These are phyloP conservation scores for Cubamyces lactineus DNA, from an alignment of 768 basidiomycete genomes.

Conservation along the genomic window DNA sequence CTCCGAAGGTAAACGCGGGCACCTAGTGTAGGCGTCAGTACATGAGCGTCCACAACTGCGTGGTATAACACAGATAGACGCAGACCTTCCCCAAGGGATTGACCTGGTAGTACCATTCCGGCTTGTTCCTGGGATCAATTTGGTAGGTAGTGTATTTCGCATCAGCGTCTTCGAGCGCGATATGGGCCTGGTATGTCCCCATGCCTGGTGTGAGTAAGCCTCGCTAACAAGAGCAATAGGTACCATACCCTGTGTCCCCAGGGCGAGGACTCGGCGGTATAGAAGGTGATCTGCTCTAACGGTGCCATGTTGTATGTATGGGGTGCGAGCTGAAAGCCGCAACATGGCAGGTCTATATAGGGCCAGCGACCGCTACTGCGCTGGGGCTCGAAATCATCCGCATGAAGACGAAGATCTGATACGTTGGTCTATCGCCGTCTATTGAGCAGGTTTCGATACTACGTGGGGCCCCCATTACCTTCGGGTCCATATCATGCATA, in stretches of 20 bases:
- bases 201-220: too few relatives aligned
- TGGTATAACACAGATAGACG: background rate
- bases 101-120: conserved; percentile 67
- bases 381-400: too few relatives aligned
- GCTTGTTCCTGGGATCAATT: conserved; percentile 65
- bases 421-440: too few relatives aligned
- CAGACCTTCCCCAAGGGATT: conserved; percentile 67
- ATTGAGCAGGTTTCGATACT: too few relatives aligned
- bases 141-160: conserved; percentile 53
- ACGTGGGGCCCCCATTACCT: too few relatives aligned
- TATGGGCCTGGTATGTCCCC: conserved; percentile 46
- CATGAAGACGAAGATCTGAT: too few relatives aligned
- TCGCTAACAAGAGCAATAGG: background rate
- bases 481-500: too few relatives aligned
- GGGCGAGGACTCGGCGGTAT: conserved; percentile 49
- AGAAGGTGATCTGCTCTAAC: conserved; percentile 18
- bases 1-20: conserved; percentile 63
- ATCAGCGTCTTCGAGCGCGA: conserved; percentile 63
- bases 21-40: conserved; percentile 38
- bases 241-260: conserved; percentile 54
- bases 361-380: too few relatives aligned
- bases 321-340: too few relatives aligned
- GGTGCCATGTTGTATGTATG: background rate
- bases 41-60: background rate
- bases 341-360: too few relatives aligned